Percentiles rank a stretch among this genome's conserved stretches.
Conservation (phyloP, 2,329 filamentous ascomycete species). For the Magnaporthiopsis incrustans region DNA sequence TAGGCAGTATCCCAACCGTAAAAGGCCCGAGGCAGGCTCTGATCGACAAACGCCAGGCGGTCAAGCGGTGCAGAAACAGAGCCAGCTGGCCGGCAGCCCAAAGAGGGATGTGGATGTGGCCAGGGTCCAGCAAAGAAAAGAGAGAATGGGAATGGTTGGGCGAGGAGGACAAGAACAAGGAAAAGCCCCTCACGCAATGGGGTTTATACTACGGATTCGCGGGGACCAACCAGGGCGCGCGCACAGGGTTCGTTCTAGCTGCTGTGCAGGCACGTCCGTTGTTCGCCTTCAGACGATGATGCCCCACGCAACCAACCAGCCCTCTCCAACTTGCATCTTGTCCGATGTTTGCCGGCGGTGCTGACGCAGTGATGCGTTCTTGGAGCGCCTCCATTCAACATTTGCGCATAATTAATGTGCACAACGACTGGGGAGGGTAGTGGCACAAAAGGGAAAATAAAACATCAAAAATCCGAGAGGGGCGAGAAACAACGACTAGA, state of each 20-base stretch:
- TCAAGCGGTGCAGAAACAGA: not conserved
- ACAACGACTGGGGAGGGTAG: not conserved
- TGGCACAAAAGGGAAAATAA: too few relatives aligned
- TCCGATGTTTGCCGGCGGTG: not conserved
- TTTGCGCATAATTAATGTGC: not conserved
- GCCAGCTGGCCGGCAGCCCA: not conserved
- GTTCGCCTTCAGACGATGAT: not conserved
- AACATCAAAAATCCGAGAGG: too few relatives aligned
- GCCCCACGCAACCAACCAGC: not conserved
- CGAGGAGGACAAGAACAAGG: not conserved
- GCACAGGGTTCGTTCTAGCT: too few relatives aligned
- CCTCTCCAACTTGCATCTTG: not conserved
- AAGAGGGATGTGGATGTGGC: not conserved
- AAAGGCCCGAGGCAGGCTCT: too few relatives aligned
- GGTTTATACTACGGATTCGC: not conserved
- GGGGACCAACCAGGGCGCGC: not conserved
- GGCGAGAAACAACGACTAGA: not conserved
- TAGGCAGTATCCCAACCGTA: too few relatives aligned
- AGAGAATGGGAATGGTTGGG: not conserved
- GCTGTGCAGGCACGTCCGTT: not conserved
- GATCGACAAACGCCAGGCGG: not conserved
- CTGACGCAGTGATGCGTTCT: not conserved
- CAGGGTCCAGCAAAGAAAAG: not conserved
- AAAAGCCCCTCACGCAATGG: too few relatives aligned
- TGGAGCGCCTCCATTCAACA: not conserved